Base-by-base conservation (phyloP, 23 red algal species). In the Gracilariopsis chorda region DNA sequence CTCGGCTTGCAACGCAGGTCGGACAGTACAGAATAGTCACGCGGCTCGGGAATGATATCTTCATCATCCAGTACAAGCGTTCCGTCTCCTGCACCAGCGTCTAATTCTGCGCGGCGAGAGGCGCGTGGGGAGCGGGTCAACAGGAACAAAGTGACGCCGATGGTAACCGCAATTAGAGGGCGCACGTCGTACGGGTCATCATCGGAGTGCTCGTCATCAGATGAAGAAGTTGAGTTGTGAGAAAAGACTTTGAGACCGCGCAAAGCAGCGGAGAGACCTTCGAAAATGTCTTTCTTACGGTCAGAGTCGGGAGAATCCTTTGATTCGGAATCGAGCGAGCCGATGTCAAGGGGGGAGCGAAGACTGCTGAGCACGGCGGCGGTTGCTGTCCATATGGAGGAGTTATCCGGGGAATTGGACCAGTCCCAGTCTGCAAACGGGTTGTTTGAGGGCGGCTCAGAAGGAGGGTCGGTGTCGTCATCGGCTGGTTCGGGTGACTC, bases 71-170 rank as follows among this genome's bases (percentile, higher is more conserved):
- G 29, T 20, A 69, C 80, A 16, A 85, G 11, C 7, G 58, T 52
- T 19, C 80, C 80, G 24, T 64, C 80, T 7, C 53, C 53, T 0
- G 56, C 56, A 23, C 80, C 80, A 1, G 61, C 80, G 7, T 85
- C 86, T 0, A 58, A 37, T 13, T 90, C 86, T 2, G 53, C 70
- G 9, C 86, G 52, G 12, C 86, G 86, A 1, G 70, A 43, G 11
- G 55, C 49, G 35, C 69, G 42, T 42, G 65, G 70, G n/a, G 72
- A 77, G 24, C 86, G 86, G 28, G 86, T 90, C 36, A 90, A 53
- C 30, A 90, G 63, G 44, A 90, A 90, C 23, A 90, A 28, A 30
- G 86, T 90, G 19, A 90, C 86, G 24, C 86, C 86, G 19, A 90
- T 78, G 30, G 70, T 90, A 16, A 90, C 86, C 4, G 86, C 86